Percentiles rank a stretch among this genome's conserved stretches.
These are phyloP conservation scores for Candida dubliniensis DNA, from an alignment of 1,139 yeast species.

Conservation along the genomic window DNA sequence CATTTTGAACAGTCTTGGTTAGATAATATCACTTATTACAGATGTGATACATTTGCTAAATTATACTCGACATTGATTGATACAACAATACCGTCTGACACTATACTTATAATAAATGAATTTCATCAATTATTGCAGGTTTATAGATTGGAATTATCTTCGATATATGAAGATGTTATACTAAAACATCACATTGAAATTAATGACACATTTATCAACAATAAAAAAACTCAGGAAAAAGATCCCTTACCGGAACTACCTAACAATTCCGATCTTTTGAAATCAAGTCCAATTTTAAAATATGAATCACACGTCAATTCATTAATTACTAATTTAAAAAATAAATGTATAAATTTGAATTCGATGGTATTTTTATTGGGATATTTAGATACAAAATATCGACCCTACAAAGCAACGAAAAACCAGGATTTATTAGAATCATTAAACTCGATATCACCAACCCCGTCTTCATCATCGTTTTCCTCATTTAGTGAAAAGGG, in stretches of 20 bases:
- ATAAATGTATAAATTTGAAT: constrained; percentile 22
- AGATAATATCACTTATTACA: constrained; percentile 9
- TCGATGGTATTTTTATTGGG: constrained; percentile 35
- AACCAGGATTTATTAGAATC: constrained; percentile 4
- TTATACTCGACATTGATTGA: constrained; percentile 22
- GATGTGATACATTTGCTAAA: constrained; percentile 31
- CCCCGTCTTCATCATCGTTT: constrained; percentile 4
- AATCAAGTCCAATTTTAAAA: constrained; percentile 34
- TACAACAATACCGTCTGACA: constrained; percentile 12
- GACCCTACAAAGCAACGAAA: constrained; percentile 12
- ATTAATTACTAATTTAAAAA: constrained; percentile 28
- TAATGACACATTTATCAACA: constrained; percentile 22
- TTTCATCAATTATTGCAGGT: constrained; percentile 40
- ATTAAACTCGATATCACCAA: too few relatives aligned
- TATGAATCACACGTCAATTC: constrained; percentile 32
- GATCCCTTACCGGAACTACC: constrained; percentile 33
- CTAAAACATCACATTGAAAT: constrained; percentile 34
- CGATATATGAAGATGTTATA: constrained; percentile 36
- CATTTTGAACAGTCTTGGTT: constrained; percentile 17
- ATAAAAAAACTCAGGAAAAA: constrained; percentile 8
- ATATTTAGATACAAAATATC: constrained; percentile 30
- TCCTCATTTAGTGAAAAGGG: constrained; percentile 15
- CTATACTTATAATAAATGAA: constrained; percentile 29
- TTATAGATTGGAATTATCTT: constrained; percentile 35
- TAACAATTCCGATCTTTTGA: constrained; percentile 28